Evolutionary conservation across 192 early-diverging fungal species (phyloP), one percentile per base, ranked within the genome.

Genomic region (Podila verticillata): DNA sequence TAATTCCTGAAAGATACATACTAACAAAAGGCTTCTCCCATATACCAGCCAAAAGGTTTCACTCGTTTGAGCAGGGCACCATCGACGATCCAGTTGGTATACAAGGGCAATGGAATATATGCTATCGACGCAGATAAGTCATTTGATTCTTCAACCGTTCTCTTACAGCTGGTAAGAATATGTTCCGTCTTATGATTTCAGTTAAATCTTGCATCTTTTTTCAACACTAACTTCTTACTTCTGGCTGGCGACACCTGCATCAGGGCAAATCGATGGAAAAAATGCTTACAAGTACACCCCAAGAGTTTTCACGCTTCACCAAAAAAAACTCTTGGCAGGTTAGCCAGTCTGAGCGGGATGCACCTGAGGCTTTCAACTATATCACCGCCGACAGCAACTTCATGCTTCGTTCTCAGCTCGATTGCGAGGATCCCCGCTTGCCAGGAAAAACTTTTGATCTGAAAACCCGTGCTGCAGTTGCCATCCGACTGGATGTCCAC

Each of bases 181-280:
- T 48, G 36, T 39, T 17, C 15, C 39, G 15, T 15, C 12, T 17
- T 15, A 44, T 2, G 1, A 44, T 44, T 44, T 44, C 39, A 44
- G 4, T 17, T 15, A 44, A 17, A 34, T 35, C 19, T 10, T n/a
- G 0, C 3, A 56, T 13, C 9, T 2, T 15, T 31, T 56, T 34
- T 20, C 65, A 31, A 2, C 15, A 22, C 51, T 22, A 5, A 9
- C 8, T 54, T 54, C 10, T 54, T n/a, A 1, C 51, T 22, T 10
- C 28, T 56, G 34, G 5, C n/a, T n/a, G n/a, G n/a, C n/a, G n/a
- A n/a, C 0, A 28, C 26, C 10, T 20, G 31, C 70, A n/a, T n/a
- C n/a, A 92, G 90, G 96, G 96, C 10, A 93, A 93, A 70, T 93
- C 94, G 9, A 87, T 98, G 83, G 96, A 98, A 72, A 93, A 92